Evolutionary conservation across 2,329 filamentous ascomycete species (phyloP), one percentile per base, ranked within the genome.

Genomic region (Berkeleyomyces basicola): DNA sequence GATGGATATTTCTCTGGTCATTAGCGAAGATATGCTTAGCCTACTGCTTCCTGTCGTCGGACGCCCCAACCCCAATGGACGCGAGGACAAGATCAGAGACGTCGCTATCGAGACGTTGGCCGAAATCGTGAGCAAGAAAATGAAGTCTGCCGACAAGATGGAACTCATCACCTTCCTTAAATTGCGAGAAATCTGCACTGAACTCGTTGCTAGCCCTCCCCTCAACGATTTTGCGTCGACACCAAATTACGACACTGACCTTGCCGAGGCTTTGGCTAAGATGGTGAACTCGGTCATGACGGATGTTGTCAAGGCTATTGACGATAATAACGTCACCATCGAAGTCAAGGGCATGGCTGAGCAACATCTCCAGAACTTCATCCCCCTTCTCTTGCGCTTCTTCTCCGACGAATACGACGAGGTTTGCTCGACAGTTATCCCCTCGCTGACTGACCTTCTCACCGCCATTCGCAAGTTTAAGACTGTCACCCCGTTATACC

Each of bases 321-420:
- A 96, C 69, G 85, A 86, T 68, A 70, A 68, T 62, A 74, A 78
- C 65, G 79, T 81, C 51, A 80, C 83, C 66, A 78, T 84, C 37
- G 79, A 84, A 51, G 85, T 84, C 36, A 84, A 83, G 68, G 79
- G 81, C 55, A 87, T 85, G 68, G 92, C 93, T 59, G 90, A 93
- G 68, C 84, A 87, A 68, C 82, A 95, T 65, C 78, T 97, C 61
- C 87, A 87, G 70, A 82, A 83, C 47, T 97, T 97, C 72, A 77
- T 96, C 37, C 90, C 91, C 0, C 86, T 91, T 68, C 80, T 97
- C 10, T 78, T 99, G 59, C 88, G 92, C 46, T 96, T 96, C 77
- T 96, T 99, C 75, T 88, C 90, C 33, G 93, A 99, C 73, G 91
- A 99, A 71, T 99, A 95, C 72, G 93, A 99, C 73, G 93, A 99